Evolutionary conservation across 2,329 filamentous ascomycete species (phyloP), one percentile per base, ranked within the genome.

Genomic region (Ascochyta clinopodiicola): DNA sequence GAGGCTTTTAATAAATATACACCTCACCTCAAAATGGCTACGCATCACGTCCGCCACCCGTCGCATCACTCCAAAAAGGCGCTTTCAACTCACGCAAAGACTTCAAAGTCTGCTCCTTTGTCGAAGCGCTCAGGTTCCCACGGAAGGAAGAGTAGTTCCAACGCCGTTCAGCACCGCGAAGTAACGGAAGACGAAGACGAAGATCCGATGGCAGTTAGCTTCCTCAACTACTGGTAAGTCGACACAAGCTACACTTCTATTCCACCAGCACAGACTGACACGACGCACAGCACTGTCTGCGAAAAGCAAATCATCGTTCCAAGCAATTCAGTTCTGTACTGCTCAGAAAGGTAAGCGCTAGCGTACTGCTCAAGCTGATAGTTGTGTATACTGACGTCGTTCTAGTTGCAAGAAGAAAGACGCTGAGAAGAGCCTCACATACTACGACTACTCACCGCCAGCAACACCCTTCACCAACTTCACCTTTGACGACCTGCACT

Each of bases 291-390:
- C 74, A 82, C 85, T 60, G 86, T 82, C 68, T 88, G 86, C 73
- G 86, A 88, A 72, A 86, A 82, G 71, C 85, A 88, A 75, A 88
- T 88, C 65, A 81, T 84, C 48, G 80, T 82, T 29, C 86, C 86
- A 15, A 82, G 82, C 70, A 84, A 84, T 67, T 80, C 80, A 15
- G 79, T 86, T 36, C 77, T 88, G 39, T 88, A 88, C 71, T 88
- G 86, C 76, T 87, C 84, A 46, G 84, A 87, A 78, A 82, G 81
- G 85, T 87, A 79, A 69, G 79, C 59, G 44, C 37, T 48, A 19
- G 37, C 19, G 12, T 36, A 40, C 17, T 40, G 21, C 44, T 47
- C 34, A 36, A 25, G 32, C 42, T 19, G 6, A 17, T 15, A 13
- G 38, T 39, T 21, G 42, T 31, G 17, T 31, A 39, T 39, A 42